Evolutionary conservation across 2,329 filamentous ascomycete genomes (phyloP).

Genomic region (Emericellopsis atlantica): DNA sequence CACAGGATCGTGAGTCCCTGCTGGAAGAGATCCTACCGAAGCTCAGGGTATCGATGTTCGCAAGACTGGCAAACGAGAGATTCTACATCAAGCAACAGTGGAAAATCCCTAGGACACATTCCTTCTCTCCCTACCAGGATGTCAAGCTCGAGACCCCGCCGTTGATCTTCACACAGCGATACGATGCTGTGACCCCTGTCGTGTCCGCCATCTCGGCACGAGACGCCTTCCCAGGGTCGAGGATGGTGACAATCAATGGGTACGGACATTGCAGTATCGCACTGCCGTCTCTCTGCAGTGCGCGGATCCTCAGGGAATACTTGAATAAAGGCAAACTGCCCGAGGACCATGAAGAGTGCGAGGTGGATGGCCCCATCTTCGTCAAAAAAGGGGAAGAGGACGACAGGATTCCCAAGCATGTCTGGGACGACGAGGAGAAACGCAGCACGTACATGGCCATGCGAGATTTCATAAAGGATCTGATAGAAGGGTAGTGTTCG

Average conservation of each 20-base stretch:
- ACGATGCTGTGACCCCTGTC: slow-evolving; percentile 37
- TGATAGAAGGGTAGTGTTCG: too few species aligned
- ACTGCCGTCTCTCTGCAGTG: slow-evolving; percentile 21
- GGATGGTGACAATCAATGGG: slow-evolving; percentile 24
- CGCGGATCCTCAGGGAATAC: slow-evolving; percentile 20
- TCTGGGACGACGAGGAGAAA: background rate
- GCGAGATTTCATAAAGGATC: background rate
- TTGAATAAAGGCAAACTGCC: slow-evolving; percentile 24
- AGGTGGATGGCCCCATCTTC: slow-evolving; percentile 21
- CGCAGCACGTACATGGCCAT: background rate
- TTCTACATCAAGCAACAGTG: slow-evolving; percentile 16
- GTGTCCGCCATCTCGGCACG: slow-evolving; percentile 22
- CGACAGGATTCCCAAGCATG: background rate
- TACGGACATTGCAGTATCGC: slow-evolving; percentile 29
- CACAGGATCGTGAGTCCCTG: slow-evolving; percentile 15
- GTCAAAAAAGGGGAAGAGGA: background rate
- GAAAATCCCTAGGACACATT: slow-evolving; percentile 14
- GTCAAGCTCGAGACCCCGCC: slow-evolving; percentile 21
- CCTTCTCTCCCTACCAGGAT: slow-evolving; percentile 9
- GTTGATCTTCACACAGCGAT: slow-evolving; percentile 16
- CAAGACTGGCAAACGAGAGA: slow-evolving; percentile 14
- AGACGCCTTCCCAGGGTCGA: slow-evolving; percentile 20
- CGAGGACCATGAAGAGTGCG: slow-evolving; percentile 18
- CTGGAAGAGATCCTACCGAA: slow-evolving; percentile 19
- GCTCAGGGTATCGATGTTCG: slow-evolving; percentile 18